Conservation (phyloP, 148 eudicot genomes). For the Rhododendron kiyosumense region DNA sequence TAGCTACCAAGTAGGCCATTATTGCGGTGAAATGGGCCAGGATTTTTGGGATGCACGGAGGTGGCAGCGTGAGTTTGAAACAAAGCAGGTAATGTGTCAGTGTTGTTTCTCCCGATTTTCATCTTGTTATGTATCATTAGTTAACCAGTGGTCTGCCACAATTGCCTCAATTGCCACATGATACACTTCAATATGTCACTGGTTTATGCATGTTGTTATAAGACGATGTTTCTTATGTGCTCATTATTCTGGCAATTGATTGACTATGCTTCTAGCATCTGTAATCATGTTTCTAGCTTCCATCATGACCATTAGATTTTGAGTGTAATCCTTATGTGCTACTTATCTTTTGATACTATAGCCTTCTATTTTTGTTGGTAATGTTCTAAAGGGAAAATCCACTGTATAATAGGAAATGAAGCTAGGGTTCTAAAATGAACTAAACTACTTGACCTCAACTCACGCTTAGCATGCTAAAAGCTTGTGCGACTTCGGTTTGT, state of each 20-base stretch:
- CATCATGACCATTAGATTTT: not conserved
- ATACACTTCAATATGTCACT: not conserved
- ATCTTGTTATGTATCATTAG: not conserved
- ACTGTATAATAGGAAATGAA: not conserved
- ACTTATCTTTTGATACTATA: not conserved
- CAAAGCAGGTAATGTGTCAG: slow-evolving; percentile 63
- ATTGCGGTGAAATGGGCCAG: slow-evolving; percentile 99
- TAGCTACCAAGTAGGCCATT: slow-evolving; percentile 89
- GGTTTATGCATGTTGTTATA: not conserved
- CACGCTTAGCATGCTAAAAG: not conserved
- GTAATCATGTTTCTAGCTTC: slow-evolving; percentile 4
- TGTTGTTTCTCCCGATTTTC: not conserved
- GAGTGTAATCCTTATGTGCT: not conserved
- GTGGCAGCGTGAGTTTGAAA: slow-evolving; percentile 98
- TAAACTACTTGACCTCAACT: slow-evolving; percentile 1
- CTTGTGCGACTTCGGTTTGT: not conserved
- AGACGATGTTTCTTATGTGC: not conserved
- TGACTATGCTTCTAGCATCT: not conserved
- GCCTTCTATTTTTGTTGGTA: not conserved
- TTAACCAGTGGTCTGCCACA: not conserved
- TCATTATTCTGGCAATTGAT: not conserved
- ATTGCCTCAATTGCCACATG: not conserved
- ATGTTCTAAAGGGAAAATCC: not conserved
- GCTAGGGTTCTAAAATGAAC: not conserved
- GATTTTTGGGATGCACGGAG: slow-evolving; percentile 96